phyloP scores from a whole-genome alignment of 352 stramenopile genomes.

The Phytophthora ohioensis region DNA sequence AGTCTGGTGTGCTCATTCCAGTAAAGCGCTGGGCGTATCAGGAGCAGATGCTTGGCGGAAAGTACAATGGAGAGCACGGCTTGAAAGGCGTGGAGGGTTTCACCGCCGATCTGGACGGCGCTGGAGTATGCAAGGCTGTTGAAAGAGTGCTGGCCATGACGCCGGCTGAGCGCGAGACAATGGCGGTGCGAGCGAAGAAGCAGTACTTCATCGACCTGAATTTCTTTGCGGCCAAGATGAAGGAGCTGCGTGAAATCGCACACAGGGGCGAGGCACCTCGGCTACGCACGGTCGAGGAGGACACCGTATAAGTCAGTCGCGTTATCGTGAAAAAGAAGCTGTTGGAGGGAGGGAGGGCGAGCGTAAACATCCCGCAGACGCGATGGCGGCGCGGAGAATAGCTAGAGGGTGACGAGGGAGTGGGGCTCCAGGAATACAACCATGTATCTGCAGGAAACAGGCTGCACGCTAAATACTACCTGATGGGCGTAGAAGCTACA shows the following conservation, averaged over 20 bases:
- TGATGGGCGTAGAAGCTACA: background rate
- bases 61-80: slow-evolving; percentile 60
- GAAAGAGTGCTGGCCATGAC: slow-evolving; percentile 65
- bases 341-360: background rate
- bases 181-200: slow-evolving; percentile 52
- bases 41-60: slow-evolving; percentile 61
- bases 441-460: slow-evolving; percentile 16
- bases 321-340: background rate
- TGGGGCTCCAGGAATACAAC: slow-evolving; percentile 4
- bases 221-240: slow-evolving; percentile 73
- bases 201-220: slow-evolving; percentile 76
- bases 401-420: slow-evolving; percentile 17
- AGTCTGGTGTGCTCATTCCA: slow-evolving; percentile 56
- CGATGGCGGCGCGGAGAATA: slow-evolving; percentile 20
- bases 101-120: slow-evolving; percentile 45
- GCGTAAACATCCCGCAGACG: slow-evolving; percentile 26
- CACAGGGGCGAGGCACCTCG: slow-evolving; percentile 17
- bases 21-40: slow-evolving; percentile 36
- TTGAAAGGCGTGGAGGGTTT: slow-evolving; percentile 56
- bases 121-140: slow-evolving; percentile 59
- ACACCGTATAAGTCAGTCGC: slow-evolving; percentile 8
- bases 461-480: slow-evolving; percentile 23
- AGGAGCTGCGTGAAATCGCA: slow-evolving; percentile 49
- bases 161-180: slow-evolving; percentile 43
- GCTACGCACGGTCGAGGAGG: slow-evolving; percentile 23